Base-by-base conservation (phyloP, 192 early-diverging fungal genomes). In the Podila clonocystis region DNA sequence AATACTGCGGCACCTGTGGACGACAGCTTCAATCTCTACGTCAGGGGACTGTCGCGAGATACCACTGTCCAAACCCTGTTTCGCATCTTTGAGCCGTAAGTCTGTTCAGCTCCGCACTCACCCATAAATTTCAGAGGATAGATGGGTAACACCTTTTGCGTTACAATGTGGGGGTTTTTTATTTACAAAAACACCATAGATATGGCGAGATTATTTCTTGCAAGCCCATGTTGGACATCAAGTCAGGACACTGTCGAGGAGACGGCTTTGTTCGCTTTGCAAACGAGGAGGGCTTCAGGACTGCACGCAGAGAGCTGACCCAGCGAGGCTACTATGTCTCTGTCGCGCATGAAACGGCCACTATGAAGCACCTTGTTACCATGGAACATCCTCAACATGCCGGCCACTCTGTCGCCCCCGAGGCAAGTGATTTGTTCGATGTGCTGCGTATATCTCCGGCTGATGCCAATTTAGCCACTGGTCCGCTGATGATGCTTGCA, bases 321-420 rank as follows among this genome's bases (percentile, higher is more conserved):
- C 77, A 57, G 4, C 70, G 72, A 58, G 77, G 77, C 20, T 65
- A 73, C 38, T 80, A 80, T 65, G 67, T 80, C n/a, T 48, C 77
- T 31, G 58, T 73, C 26, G 77, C 77, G 6, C 66, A 80, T 62
- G 70, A 80, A 50, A 73, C 77, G 31, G 77, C 65, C 3, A 68
- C 64, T 19, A 69, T 80, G 58, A 80, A 72, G 36, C 72, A 69
- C 22, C 61, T 80, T 24, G 66, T 65, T 28, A 41, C 29, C 22
- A 24, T 26, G 34, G 45, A 58, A 41, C 63, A 3, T 29, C 50
- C 33, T 11, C 24, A 61, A 24, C 34, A 55, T 29, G 49, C 62
- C 48, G 38, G n/a, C 15, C 60, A 72, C 50, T 41, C 65, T 12
- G 28, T 22, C 4, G 67, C 69, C n/a, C 77, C 77, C 31, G 62